Evolutionary conservation across 1,284 basidiomycete genomes (phyloP), one percentile per base, ranked within the genome.

Genomic region (Phellinidium pouzarii): DNA sequence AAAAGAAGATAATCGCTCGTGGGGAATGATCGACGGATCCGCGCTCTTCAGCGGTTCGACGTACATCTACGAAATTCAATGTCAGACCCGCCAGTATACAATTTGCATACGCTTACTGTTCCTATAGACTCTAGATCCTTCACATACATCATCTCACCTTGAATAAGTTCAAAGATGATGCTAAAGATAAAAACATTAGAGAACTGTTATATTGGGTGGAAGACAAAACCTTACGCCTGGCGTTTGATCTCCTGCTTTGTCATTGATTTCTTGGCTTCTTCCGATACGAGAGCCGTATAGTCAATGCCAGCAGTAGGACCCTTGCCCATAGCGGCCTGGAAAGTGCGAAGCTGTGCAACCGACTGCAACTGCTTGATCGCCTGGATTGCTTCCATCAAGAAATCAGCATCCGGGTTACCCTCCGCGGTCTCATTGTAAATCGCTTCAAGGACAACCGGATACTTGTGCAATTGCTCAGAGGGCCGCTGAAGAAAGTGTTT

Each of bases 81-180:
- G 48, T 34, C 34, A 58, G 34, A 31, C 27, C 43, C 25, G 4
- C 11, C 45, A 43, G 40, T 52, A 37, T 55, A 27, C 62, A 61
- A 52, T 55, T 57, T 19, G 36, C 6, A 34, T 34, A 7, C 44
- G 67, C 80, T 48, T 55, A 91, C 89, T 50, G 73, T 77, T 56
- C 92, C 87, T 53, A 98, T 87, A 51, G 88, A 86, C 64, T 94
- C 88, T 25, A 99, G 70, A 73, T 99, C 96, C 53, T 84, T 85
- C 9, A 96, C 89, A 65, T 97, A 98, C 48, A 85, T 82, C 85
- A 95, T 94, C 70, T 99, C 95, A 54, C 88, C 90, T 63, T 94
- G 88, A 64, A 99, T 95, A 45, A 98, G 72, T 69, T 99, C 95
- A 62, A 94, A 95, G 46, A 98, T 94, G 59, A 90, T 82, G 40